Conservation (phyloP, 148 eudicot genomes). For the Fallopia convolvulus region DNA sequence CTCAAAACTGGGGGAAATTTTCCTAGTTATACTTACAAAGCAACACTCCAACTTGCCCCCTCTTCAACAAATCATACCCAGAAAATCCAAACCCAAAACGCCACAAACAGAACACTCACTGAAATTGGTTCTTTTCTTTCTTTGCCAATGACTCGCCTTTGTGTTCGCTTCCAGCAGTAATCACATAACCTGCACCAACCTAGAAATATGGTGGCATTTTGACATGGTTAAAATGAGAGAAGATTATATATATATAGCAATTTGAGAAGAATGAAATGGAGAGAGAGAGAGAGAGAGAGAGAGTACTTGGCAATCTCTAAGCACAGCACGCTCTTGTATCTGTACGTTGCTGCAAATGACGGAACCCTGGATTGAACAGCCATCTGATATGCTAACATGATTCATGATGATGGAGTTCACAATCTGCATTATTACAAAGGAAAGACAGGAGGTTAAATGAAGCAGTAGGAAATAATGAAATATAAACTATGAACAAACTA, state of each 20-base stretch:
- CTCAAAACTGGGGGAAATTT: slow-evolving; percentile 5
- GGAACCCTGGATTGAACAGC: slow-evolving; percentile 95
- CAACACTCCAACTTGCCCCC: neutral
- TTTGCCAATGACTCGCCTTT: slow-evolving; percentile 83
- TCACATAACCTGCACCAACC: slow-evolving; percentile 95
- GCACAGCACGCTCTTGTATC: slow-evolving; percentile 72
- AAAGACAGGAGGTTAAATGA: neutral
- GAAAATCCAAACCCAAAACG: neutral
- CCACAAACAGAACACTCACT: slow-evolving; percentile 12
- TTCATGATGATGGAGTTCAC: slow-evolving; percentile 87
- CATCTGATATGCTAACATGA: slow-evolving; percentile 80
- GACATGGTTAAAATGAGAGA: neutral
- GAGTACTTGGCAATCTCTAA: slow-evolving; percentile 88
- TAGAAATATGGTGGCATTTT: slow-evolving; percentile 16
- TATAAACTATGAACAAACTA: too few relatives aligned
- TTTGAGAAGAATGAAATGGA: neutral
- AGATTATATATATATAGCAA: neutral
- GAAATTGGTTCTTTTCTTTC: slow-evolving; percentile 36
- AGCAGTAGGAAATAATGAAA: neutral
- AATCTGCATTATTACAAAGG: slow-evolving; percentile 36
- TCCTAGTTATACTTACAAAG: slow-evolving; percentile 2
- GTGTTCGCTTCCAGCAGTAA: slow-evolving; percentile 72
- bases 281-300: slow-evolving; percentile 16
- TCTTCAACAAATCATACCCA: neutral
- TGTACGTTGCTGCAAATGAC: slow-evolving; percentile 89